phyloP scores from a whole-genome alignment of 2,329 filamentous ascomycete genomes.

The Hymenotorrendiella dingleyae region DNA sequence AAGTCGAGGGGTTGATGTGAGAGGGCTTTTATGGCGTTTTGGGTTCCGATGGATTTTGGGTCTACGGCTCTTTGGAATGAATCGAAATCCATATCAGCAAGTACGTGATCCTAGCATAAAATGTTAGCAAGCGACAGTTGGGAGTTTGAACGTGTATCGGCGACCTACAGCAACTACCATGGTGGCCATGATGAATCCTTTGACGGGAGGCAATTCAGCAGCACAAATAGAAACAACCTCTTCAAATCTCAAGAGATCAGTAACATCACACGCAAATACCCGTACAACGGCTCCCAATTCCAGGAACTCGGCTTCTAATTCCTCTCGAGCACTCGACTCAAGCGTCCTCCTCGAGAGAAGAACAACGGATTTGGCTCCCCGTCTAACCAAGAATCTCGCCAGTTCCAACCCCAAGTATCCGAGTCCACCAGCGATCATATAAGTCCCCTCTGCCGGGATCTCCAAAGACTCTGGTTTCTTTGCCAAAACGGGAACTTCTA shows the following conservation, averaged over 20 bases:
- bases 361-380: conserved; percentile 13
- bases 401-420: conserved; percentile 22
- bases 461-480: not conserved
- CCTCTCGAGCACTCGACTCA: not conserved
- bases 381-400: conserved; percentile 7
- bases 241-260: not conserved
- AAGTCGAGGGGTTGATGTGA: conserved; percentile 3
- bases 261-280: conserved; percentile 14
- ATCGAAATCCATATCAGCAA: conserved; percentile 14
- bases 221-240: not conserved
- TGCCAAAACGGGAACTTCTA: conserved; percentile 6
- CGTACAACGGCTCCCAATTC: conserved; percentile 10
- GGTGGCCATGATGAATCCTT: too few relatives aligned
- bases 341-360: conserved; percentile 11
- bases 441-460: conserved; percentile 15
- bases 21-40: conserved; percentile 10
- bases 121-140: conserved; percentile 13
- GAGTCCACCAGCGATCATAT: conserved; percentile 24
- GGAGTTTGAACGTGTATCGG: too few relatives aligned
- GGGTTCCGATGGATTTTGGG: conserved; percentile 15
- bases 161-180: too few relatives aligned
- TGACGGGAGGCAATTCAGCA: conserved; percentile 10
- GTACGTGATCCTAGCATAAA: conserved; percentile 6
- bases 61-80: conserved; percentile 7
- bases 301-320: conserved; percentile 7